Conservation (phyloP, 2,329 filamentous ascomycete species). For the Coniochaeta sp. region DNA sequence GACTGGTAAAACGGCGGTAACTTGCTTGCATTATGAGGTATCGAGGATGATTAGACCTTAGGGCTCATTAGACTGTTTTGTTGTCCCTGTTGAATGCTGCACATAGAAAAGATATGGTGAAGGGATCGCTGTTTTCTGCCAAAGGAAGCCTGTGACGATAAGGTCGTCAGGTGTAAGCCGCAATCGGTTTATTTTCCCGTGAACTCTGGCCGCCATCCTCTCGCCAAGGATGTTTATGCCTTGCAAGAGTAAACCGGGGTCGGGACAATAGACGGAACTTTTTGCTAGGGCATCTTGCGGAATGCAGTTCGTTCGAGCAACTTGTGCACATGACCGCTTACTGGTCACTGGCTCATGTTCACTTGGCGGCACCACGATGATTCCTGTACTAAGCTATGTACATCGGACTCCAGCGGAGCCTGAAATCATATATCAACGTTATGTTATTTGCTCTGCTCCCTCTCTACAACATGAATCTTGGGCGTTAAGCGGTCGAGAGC, state of each 20-base stretch:
- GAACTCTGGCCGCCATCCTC: not conserved
- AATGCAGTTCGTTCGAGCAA: too few species aligned
- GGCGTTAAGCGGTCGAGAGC: conserved; percentile 55
- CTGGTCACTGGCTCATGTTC: too few species aligned
- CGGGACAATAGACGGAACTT: too few species aligned
- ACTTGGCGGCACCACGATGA: too few species aligned
- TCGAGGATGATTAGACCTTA: conserved; percentile 24
- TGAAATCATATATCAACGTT: not conserved
- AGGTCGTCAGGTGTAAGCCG: conserved; percentile 3
- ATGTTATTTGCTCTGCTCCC: conserved; percentile 7
- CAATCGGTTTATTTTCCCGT: not conserved
- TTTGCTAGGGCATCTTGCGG: too few species aligned
- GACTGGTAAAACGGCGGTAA: conserved; percentile 25
- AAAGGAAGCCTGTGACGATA: conserved; percentile 4
- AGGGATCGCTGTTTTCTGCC: not conserved
- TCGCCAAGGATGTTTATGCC: too few species aligned
- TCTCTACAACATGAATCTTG: conserved; percentile 53
- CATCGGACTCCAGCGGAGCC: too few species aligned
- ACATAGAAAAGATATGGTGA: not conserved
- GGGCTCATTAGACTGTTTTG: conserved; percentile 19
- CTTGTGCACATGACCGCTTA: too few species aligned
- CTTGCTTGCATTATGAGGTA: conserved; percentile 26
- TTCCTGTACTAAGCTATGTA: not conserved
- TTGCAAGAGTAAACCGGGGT: too few species aligned
- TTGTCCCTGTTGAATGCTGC: conserved; percentile 3